phyloP scores from a whole-genome alignment of 257 asterid species.

The Nicotiana undulata region DNA sequence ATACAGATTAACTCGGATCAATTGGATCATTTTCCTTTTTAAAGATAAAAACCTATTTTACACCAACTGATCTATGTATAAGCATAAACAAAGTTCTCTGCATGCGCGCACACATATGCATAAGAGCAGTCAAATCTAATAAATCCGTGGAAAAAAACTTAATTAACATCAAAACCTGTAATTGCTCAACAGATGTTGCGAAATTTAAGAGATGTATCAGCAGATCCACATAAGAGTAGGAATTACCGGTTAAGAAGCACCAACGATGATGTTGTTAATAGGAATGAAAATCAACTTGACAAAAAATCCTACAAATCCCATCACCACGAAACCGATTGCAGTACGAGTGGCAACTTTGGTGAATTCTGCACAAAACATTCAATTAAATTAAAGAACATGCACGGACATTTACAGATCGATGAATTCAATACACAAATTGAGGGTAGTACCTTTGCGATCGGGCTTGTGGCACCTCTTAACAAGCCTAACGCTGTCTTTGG shows the following conservation, averaged over 20 bases:
- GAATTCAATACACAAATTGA: background rate
- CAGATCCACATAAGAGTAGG: background rate
- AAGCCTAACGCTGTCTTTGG: conserved; percentile 23
- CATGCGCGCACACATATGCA: background rate
- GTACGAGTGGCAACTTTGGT: conserved; percentile 28
- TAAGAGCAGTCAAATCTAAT: too few relatives aligned
- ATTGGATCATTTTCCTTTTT: background rate
- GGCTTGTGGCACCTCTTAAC: conserved; percentile 29
- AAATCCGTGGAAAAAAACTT: too few relatives aligned
- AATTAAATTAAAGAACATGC: background rate
- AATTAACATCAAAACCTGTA: background rate
- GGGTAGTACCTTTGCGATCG: conserved; percentile 16
- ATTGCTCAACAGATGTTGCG: background rate
- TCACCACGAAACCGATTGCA: conserved; percentile 27
- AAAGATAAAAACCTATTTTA: background rate
- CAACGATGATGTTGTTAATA: conserved; percentile 29
- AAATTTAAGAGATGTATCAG: background rate
- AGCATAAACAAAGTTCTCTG: background rate
- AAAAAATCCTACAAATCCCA: conserved; percentile 30
- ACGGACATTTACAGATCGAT: background rate
- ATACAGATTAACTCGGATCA: background rate
- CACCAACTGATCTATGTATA: background rate
- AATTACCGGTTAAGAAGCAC: conserved; percentile 13
- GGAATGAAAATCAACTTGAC: conserved; percentile 30
- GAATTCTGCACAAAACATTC: conserved; percentile 13